Evolutionary conservation across 2,329 filamentous ascomycete genomes (phyloP), one percentile per base, ranked within the genome.

Genomic region (Cercospora zeae-maydis): DNA sequence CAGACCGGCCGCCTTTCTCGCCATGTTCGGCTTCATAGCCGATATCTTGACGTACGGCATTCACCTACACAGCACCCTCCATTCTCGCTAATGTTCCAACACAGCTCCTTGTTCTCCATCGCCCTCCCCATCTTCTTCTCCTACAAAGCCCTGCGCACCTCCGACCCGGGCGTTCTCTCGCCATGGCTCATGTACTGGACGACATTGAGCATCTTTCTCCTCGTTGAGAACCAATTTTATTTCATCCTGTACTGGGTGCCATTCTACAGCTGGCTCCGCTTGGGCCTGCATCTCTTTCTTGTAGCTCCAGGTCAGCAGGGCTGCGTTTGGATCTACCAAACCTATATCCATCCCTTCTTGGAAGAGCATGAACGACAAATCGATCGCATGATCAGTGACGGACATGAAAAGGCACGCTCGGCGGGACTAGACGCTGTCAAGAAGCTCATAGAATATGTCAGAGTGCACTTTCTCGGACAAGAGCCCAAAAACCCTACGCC

Each of bases 181-280:
- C 93, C 93, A 88, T 99, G 95, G 95, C 86, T 98, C 69, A 98
- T 98, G 90, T 99, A 98, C 84, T 99, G 93, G 90, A 92, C 96
- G 64, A 92, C 96, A 24, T 85, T 97, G 68, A 90, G 91, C 65
- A 88, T 91, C 75, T 86, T 88, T 71, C 83, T 93, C 61, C 85
- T 95, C 65, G 86, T 88, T 77, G 95, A 98, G 80, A 93, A 89
- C 52, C 96, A 92, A 86, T 87, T 90, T 61, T 86, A 88, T 72
- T 96, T 93, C 79, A 88, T 98, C 73, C 84, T 98, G 52, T 84
- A 84, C 75, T 98, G 92, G 91, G 81, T 98, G 37, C 95, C 95
- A 2, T 96, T 98, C 78, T 99, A 97, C 79, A 86, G 91, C 70
- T 97, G 93, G 85, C 82, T 96, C 72, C 92, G 95, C 68, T 86